phyloP scores from a whole-genome alignment of 352 stramenopile species.

The Sclerospora graminicola region DNA sequence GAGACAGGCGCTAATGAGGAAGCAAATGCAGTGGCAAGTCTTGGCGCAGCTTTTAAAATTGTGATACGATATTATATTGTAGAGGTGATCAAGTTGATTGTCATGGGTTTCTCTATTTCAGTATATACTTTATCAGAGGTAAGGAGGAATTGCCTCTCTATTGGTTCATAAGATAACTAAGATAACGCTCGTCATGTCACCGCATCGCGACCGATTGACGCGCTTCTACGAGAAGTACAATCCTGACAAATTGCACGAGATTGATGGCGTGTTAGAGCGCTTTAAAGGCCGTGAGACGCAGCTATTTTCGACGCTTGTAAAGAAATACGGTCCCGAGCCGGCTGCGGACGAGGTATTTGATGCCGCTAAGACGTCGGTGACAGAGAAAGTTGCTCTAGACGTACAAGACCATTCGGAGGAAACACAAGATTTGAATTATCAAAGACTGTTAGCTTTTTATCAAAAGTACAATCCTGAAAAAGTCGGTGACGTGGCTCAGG shows the following conservation, averaged over 20 bases:
- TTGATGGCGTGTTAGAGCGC: slow-evolving; percentile 70
- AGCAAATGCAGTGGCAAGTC: no score
- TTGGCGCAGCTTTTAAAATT: no score
- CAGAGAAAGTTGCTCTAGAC: slow-evolving; percentile 16
- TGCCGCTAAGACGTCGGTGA: slow-evolving; percentile 1
- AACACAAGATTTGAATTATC: slow-evolving; percentile 44
- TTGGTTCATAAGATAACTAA: background rate
- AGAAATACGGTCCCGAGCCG: slow-evolving; percentile 79
- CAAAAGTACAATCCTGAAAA: slow-evolving; percentile 79
- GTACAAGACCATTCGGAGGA: background rate
- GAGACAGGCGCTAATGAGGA: no score
- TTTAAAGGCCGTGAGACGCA: slow-evolving; percentile 68
- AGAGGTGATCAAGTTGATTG: no score
- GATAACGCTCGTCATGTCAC: slow-evolving; percentile 26
- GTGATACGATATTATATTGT: no score
- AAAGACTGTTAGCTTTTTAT: slow-evolving; percentile 69
- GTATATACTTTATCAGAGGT: no score
- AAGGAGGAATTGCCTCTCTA: no score
- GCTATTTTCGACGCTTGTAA: slow-evolving; percentile 64
- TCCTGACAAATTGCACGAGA: slow-evolving; percentile 70
- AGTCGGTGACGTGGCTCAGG: slow-evolving; percentile 41
- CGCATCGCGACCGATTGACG: slow-evolving; percentile 53
- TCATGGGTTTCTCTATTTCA: no score
- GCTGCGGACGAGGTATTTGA: slow-evolving; percentile 34
- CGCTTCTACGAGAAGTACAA: slow-evolving; percentile 85